phyloP scores from a whole-genome alignment of 1,284 basidiomycete species.

The Chalciporus sp. region DNA sequence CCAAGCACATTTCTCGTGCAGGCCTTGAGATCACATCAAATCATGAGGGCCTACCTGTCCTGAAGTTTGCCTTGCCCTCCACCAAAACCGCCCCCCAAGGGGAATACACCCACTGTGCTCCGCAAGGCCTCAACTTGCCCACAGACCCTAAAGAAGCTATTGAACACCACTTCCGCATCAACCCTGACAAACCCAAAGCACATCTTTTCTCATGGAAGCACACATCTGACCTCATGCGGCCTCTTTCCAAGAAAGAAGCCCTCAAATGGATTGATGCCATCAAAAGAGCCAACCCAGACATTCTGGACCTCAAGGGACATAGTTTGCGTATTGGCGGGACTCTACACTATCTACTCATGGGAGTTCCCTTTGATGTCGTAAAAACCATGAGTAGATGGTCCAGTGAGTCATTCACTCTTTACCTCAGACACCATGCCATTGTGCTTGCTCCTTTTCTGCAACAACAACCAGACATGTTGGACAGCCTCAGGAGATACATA shows the following conservation, averaged over 20 bases:
- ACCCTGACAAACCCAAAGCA: neutral
- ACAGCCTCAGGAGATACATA: too few species aligned
- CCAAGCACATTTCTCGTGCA: constrained; percentile 24
- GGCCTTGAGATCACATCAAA: constrained; percentile 17
- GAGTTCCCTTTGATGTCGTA: constrained; percentile 4
- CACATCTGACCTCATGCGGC: neutral
- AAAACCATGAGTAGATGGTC: too few species aligned
- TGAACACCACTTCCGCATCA: constrained; percentile 1
- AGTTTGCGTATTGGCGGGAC: constrained; percentile 8
- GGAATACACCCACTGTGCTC: constrained; percentile 17
- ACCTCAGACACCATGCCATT: too few species aligned
- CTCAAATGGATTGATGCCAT: neutral
- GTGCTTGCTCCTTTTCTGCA: too few species aligned
- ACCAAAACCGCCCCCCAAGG: constrained; percentile 26
- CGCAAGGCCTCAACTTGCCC: neutral
- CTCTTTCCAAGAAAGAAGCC: constrained; percentile 3
- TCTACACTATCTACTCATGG: constrained; percentile 2
- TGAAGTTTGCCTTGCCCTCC: too few species aligned
- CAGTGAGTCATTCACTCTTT: too few species aligned
- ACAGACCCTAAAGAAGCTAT: constrained; percentile 2
- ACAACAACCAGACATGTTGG: too few species aligned
- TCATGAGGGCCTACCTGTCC: constrained; percentile 32
- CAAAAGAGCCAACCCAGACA: neutral
- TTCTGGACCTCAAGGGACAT: constrained; percentile 9
- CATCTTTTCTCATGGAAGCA: constrained; percentile 12